Conservation (phyloP, 306 rosid genomes). For the Vigna hirtella region DNA sequence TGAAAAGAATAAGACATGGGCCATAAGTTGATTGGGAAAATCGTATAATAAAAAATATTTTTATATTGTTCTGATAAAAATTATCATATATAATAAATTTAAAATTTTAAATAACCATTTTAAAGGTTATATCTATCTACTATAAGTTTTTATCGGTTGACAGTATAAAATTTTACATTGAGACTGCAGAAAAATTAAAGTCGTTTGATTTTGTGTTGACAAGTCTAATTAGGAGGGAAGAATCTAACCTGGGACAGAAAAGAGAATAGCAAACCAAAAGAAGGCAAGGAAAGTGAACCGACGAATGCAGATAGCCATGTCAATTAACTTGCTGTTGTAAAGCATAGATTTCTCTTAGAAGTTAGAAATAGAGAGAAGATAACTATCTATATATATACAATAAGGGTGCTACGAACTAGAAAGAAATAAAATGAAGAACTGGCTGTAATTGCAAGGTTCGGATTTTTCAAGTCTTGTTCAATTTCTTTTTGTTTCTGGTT, state of each 20-base stretch:
- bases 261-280: conserved; percentile 6
- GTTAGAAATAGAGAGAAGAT: neutral
- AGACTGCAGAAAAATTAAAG: neutral
- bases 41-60: too few relatives aligned
- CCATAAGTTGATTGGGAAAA: neutral
- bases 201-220: neutral
- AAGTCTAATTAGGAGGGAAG: neutral
- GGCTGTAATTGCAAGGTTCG: neutral
- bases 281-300: neutral
- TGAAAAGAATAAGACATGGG: neutral
- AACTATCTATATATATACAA: neutral
- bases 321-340: neutral
- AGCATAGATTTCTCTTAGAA: neutral
- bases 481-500: neutral
- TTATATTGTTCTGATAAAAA: neutral
- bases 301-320: neutral
- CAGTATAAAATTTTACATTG: neutral
- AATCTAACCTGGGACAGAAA: neutral
- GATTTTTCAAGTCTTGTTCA: neutral
- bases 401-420: neutral
- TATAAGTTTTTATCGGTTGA: too few relatives aligned
- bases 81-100: neutral
- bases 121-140: too few relatives aligned
- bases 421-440: neutral
- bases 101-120: too few relatives aligned